Evolutionary conservation across 805 yeast genomes (phyloP), one percentile per base, ranked within the genome.

Genomic region (Kregervanrija fluxuum): DNA sequence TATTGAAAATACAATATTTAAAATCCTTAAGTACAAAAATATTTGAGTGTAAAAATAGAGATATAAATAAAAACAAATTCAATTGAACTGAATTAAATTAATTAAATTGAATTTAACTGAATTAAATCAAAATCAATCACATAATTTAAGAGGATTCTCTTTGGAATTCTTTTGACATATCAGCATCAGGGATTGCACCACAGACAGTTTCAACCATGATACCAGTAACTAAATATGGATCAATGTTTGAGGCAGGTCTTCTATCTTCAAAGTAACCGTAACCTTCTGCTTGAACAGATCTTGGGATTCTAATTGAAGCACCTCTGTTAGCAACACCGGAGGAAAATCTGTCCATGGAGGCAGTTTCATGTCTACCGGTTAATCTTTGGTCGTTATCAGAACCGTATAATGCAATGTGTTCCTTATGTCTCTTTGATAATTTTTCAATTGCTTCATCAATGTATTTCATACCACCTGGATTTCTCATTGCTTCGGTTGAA

Each of bases 321-420:
- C 98, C 99, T 79, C 99, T 86, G 88, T 93, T 93, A 66, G 99
- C 99, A 57, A 93, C 98, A 78, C 99, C 99, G 48, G 89, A 80
- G 40, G 95, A 84, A 79, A 91, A 93, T 43, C 79, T 69, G 56
- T 86, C 83, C 80, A 87, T 80, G 39, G 95, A 84, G 42, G 98
- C 99, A 54, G 99, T 93, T 79, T 93, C 99, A 71, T 90, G 98
- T 66, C 91, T 84, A 67, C 99, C 99, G 54, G 99, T 93, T 62
- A 93, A 79, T 79, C 99, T 89, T 73, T 71, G 75, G 54, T 86
- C 95, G 70, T 93, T 93, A 72, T 91, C 98, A 65, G 89, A 70
- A 72, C 99, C 99, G 65, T 91, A 93, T 55, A 93, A 77, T 56
- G 83, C 81, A 71, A 93, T 86, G 75, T 93, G 99, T 75, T 91